Evolutionary conservation across 116 monocot genomes (phyloP).

Genomic region (Iris pallida): DNA sequence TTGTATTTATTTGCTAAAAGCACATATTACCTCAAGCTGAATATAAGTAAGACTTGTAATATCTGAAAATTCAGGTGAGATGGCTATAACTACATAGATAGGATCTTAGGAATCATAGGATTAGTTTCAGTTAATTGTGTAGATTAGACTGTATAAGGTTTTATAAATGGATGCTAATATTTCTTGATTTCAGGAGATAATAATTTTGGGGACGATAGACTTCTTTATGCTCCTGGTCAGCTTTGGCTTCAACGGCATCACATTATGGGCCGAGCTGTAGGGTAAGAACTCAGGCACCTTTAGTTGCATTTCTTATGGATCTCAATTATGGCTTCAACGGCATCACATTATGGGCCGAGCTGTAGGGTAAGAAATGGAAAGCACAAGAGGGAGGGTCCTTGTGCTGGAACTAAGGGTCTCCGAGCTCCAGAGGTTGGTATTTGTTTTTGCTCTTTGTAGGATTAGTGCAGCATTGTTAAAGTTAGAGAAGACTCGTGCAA

Average conservation of each 20-base stretch:
- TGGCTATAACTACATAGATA: no score
- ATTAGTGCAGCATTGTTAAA: no score
- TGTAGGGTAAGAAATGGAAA: conserved; percentile 58
- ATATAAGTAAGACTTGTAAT: no score
- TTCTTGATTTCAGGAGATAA: conserved; percentile 45
- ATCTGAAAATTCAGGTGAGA: no score
- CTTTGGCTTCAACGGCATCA: conserved; percentile 65
- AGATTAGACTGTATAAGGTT: no score
- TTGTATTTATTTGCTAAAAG: no score
- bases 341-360: conserved; percentile 71
- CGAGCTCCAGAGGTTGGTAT: conserved; percentile 85
- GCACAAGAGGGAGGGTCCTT: conserved; percentile 82
- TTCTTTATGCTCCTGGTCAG: conserved; percentile 53
- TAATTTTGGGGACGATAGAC: conserved; percentile 50
- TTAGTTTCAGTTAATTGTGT: no score
- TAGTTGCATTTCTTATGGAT: background rate
- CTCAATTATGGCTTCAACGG: conserved; percentile 55
- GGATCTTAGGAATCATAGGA: no score
- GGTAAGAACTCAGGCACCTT: conserved; percentile 22
- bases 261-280: conserved; percentile 63
- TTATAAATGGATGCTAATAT: no score
- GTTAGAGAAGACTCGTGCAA: no score
- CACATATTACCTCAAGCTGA: no score
- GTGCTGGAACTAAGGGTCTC: conserved; percentile 95
- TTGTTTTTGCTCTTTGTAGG: no score